Evolutionary conservation across 2,329 filamentous ascomycete species (phyloP), one percentile per base, ranked within the genome.

Genomic region (Nemania serpens): DNA sequence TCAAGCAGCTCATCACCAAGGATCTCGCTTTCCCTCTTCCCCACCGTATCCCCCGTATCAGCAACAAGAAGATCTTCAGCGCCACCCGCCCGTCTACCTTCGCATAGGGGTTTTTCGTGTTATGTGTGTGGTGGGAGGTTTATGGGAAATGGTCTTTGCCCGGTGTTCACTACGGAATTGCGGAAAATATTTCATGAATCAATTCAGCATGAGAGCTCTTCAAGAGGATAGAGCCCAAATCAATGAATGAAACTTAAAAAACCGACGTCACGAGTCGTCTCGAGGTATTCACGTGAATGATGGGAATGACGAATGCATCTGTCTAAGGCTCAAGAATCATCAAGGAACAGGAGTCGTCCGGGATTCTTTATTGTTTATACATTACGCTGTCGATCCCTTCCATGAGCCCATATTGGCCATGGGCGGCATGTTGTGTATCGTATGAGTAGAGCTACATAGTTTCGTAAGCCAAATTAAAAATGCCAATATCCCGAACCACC

Each of bases 1-100:
- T 99, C 87, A 96, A 93, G 88, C 95, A 99, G 85, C 91, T 99
- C 80, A 83, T 96, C 79, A 83, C 86, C 82, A 98, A 98, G 90
- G 80, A 88, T 82, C 91, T 99, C 81, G 91, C 90, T 82, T 99
- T 99, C 91, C 95, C 95, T 79, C 91, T 99, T 73, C 95, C 95
- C 79, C 95, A 99, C 88, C 95, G 96, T 77, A 83, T 93, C 77
- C 85, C 89, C 84, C 93, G 93, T 84, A 85, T 86, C 81, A 82
- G 81, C 79, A 88, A 84, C 85, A 91, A 90, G 86, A 96, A 96
- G 88, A 78, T 98, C 79, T 99, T 96, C 86, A 87, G 90, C 79
- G 88, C 92, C 77, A 91, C 88, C 83, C 90, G 95, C 83, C 95
- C 95, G 76, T 91, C 91, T 77, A 99, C 95, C 81, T 98, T 98